phyloP scores from a whole-genome alignment of 2,329 filamentous ascomycete genomes.

The Magnaporthiopsis rhizophila region DNA sequence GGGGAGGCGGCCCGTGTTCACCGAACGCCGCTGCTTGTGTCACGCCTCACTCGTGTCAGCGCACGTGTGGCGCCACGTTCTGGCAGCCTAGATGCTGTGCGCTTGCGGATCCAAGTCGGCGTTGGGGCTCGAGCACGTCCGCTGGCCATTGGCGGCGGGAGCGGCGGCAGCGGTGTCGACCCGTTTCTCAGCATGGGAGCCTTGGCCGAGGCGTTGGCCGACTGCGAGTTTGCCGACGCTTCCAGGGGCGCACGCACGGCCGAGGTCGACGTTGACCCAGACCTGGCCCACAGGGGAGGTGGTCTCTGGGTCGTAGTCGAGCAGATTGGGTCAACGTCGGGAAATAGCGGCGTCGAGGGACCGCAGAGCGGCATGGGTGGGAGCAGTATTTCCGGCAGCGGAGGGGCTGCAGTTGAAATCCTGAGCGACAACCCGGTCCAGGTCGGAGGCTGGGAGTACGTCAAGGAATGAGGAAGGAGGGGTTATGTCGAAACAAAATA shows the following conservation, averaged over 20 bases:
- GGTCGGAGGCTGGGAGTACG: conserved; percentile 33
- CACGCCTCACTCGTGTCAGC: conserved; percentile 52
- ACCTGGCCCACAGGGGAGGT: conserved; percentile 36
- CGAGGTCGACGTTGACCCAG: conserved; percentile 67
- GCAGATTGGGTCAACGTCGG: conserved; percentile 48
- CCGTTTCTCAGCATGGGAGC: neutral
- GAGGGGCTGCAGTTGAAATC: conserved; percentile 36
- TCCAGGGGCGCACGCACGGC: conserved; percentile 58
- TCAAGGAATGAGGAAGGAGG: conserved; percentile 12
- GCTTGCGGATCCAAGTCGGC: conserved; percentile 65
- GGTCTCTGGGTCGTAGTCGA: conserved; percentile 78
- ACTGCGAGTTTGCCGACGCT: conserved; percentile 57
- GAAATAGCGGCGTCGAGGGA: conserved; percentile 9
- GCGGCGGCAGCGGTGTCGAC: conserved; percentile 53
- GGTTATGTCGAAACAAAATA: neutral
- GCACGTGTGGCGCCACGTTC: conserved; percentile 34
- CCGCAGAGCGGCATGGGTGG: neutral
- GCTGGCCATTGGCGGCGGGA: conserved; percentile 59
- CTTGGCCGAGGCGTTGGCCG: neutral
- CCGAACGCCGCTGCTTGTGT: conserved; percentile 29
- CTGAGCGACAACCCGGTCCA: conserved; percentile 40
- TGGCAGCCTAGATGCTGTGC: conserved; percentile 35
- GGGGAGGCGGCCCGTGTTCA: conserved; percentile 22
- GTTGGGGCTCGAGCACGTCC: conserved; percentile 51
- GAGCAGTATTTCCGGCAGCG: neutral